Base-by-base conservation (phyloP, 2,329 filamentous ascomycete species). In the Leptographium galeiforme region DNA sequence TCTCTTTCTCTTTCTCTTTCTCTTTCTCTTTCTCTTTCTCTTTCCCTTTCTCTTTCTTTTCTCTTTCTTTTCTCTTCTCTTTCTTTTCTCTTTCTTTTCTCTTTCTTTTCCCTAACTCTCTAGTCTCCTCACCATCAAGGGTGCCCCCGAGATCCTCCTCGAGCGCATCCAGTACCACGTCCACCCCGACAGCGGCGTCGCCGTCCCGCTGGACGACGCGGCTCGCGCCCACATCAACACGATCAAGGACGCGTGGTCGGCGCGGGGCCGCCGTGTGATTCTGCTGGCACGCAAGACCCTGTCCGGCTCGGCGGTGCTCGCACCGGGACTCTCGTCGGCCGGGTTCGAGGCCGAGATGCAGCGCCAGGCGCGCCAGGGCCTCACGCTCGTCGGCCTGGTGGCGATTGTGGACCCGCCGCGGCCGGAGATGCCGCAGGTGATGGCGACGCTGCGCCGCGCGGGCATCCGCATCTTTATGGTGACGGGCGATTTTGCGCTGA, bases 401-500 rank as follows among this genome's bases (percentile, higher is more conserved):
- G 86, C 84, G 43, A 81, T 93, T 36, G 86, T 89, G 51, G 87
- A 91, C 59, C 87, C 87, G 1, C 81, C 87, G 52, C 81, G 87
- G 0, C 76, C 81, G 0, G 87, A 90, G 63, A 87, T 87, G 5
- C 80, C 77, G 0, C 76, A 75, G 2, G 80, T 84, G 0, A 78
- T 88, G 44, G 68, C 71, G n/a, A 85, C 77, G 0, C 71, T 89
- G 16, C 77, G 84, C 13, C 72, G 77, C 1, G 86, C 87, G 5
- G 83, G 84, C 1, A 84, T 90, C 52, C 73, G 82, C n/a, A 81
- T 89, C 34, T 84, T 86, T 65, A 90, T 90, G 85, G 85, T 89
- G 0, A 90, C 86, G 1, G 85, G 86, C 11, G 86, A 90, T 62
- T 89, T 86, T 63, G 82, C 82, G 32, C 73, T 89, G 16, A 90